Evolutionary conservation across 2,329 filamentous ascomycete species (phyloP).

Genomic region (Nothomitra cinnamomea): DNA sequence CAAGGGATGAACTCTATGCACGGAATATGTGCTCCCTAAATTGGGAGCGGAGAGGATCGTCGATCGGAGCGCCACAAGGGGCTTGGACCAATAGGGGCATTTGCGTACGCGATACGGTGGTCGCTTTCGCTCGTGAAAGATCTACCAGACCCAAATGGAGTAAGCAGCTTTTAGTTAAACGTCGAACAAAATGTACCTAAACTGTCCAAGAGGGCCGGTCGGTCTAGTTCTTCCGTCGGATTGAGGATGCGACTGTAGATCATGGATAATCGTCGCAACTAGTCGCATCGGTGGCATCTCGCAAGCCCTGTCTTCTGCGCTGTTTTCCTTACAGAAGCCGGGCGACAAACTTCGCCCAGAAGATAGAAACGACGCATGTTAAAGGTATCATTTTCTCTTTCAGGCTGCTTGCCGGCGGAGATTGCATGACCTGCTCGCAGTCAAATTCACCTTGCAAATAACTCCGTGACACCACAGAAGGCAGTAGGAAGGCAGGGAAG

Average conservation of each 20-base stretch:
- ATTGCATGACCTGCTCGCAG: not conserved
- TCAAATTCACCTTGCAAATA: not conserved
- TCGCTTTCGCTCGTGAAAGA: not conserved
- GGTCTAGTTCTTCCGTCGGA: not conserved
- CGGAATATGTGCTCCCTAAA: not conserved
- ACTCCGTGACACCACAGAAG: not conserved
- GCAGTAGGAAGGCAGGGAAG: not conserved
- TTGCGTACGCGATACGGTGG: not conserved
- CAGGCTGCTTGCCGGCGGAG: not conserved
- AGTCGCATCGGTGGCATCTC: not conserved
- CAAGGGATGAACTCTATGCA: too few species aligned
- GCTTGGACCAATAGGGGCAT: not conserved
- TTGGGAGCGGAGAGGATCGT: not conserved
- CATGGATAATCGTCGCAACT: not conserved
- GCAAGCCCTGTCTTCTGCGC: not conserved
- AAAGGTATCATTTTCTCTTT: not conserved
- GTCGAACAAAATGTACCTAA: not conserved
- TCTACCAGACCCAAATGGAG: not conserved
- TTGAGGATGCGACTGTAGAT: conserved; percentile 1
- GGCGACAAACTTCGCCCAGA: not conserved
- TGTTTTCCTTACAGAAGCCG: not conserved
- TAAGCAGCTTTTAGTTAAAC: not conserved
- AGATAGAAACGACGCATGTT: not conserved
- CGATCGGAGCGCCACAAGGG: not conserved
- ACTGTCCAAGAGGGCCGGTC: not conserved